These are phyloP conservation scores for Waitea zeae DNA, from an alignment of 1,284 basidiomycete genomes.

Conservation along the genomic window DNA sequence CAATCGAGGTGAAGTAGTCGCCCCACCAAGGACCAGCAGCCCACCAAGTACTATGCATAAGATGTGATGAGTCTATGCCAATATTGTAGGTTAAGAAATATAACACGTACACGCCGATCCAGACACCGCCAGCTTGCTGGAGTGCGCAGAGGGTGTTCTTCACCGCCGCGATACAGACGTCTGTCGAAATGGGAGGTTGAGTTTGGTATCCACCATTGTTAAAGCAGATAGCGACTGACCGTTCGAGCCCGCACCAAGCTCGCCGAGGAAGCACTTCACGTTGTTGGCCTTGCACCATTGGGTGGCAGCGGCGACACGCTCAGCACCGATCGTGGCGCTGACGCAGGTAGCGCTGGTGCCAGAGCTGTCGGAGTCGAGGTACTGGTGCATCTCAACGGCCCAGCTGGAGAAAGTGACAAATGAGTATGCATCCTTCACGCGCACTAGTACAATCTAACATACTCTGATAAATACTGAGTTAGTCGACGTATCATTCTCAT, in stretches of 20 bases:
- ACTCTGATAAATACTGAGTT: not conserved
- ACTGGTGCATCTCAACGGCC: slow-evolving; percentile 41
- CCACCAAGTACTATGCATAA: slow-evolving; percentile 26
- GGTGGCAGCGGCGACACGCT: slow-evolving; percentile 37
- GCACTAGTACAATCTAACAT: slow-evolving; percentile 10
- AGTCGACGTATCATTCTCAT: not conserved
- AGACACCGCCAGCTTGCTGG: slow-evolving; percentile 34
- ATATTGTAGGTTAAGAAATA: not conserved
- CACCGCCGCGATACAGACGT: slow-evolving; percentile 30
- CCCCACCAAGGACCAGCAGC: slow-evolving; percentile 49
- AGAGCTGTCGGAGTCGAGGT: slow-evolving; percentile 48
- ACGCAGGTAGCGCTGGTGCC: slow-evolving; percentile 39
- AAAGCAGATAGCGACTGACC: slow-evolving; percentile 10
- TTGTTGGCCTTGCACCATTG: slow-evolving; percentile 39
- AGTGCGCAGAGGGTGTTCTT: slow-evolving; percentile 37
- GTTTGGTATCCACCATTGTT: slow-evolving; percentile 1
- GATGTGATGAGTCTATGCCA: not conserved
- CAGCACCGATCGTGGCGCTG: slow-evolving; percentile 37
- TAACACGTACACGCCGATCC: slow-evolving; percentile 22
- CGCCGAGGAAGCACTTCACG: slow-evolving; percentile 47
- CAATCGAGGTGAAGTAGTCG: slow-evolving; percentile 43
- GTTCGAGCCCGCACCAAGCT: slow-evolving; percentile 43
- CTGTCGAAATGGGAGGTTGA: slow-evolving; percentile 5
- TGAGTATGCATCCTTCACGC: too few relatives aligned
- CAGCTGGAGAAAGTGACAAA: too few relatives aligned